Evolutionary conservation across 176 grass and related monocot species (phyloP).

Genomic region (Tillandsia leiboldiana): DNA sequence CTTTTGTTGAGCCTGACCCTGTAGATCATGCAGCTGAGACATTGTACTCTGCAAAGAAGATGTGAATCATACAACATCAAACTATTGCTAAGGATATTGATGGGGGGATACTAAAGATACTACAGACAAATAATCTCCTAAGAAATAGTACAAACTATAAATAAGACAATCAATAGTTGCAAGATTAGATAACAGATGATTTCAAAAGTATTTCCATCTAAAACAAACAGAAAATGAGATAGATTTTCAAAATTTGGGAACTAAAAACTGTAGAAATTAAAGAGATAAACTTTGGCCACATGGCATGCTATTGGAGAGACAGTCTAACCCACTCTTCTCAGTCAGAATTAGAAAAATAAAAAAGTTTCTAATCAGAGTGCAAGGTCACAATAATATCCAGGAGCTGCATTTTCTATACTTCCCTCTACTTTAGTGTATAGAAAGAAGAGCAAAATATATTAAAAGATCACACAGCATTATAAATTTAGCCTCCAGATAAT

Average conservation of each 20-base stretch:
- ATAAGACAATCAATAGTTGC: background rate
- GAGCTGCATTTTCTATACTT: background rate
- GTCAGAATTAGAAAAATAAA: background rate
- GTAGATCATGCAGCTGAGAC: constrained; percentile 80
- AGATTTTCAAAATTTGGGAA: background rate
- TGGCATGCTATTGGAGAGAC: background rate
- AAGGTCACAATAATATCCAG: no score
- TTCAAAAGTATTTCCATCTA: background rate
- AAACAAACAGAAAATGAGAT: background rate
- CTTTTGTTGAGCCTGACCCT: constrained; percentile 81
- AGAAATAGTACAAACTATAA: background rate
- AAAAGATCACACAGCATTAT: background rate
- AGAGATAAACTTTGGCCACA: background rate
- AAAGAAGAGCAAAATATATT: background rate
- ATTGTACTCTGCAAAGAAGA: constrained; percentile 58
- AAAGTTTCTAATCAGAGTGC: no score
- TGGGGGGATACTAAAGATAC: background rate
- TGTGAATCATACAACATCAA: background rate
- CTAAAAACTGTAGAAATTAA: background rate
- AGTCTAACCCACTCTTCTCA: background rate
- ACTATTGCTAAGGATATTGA: background rate
- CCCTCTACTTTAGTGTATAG: background rate
- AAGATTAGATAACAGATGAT: background rate
- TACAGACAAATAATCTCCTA: background rate
- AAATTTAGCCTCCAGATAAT: background rate